These are phyloP conservation scores for Aspergillus unguis DNA, from an alignment of 2,329 filamentous ascomycete species.

Conservation along the genomic window DNA sequence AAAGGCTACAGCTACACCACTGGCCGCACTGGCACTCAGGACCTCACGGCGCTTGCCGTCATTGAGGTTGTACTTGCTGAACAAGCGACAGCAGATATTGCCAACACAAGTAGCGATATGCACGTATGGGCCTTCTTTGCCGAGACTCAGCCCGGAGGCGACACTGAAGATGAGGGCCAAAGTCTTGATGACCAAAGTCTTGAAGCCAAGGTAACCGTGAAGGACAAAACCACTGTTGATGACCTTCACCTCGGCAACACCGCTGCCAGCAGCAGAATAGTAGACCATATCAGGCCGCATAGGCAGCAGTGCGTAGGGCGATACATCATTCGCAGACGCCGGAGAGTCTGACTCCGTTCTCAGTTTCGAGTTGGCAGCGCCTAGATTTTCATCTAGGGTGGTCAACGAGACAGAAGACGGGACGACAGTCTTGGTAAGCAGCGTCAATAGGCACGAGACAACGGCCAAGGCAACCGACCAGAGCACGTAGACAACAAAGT, in stretches of 20 bases:
- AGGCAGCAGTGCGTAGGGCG: conserved; percentile 30
- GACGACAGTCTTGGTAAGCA: conserved; percentile 90
- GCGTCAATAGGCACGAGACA: conserved; percentile 72
- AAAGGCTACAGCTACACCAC: conserved; percentile 90
- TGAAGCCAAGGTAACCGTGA: conserved; percentile 88
- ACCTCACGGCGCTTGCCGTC: conserved; percentile 93
- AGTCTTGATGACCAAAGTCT: conserved; percentile 82
- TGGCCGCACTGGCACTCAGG: conserved; percentile 86
- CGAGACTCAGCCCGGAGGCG: conserved; percentile 85
- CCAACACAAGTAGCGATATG: conserved; percentile 94
- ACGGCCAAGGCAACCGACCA: conserved; percentile 68
- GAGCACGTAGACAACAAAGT: conserved; percentile 72
- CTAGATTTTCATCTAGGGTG: conserved; percentile 90
- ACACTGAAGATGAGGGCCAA: conserved; percentile 81
- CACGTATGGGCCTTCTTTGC: conserved; percentile 95
- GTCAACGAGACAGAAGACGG: conserved; percentile 82
- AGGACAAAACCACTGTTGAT: conserved; percentile 97
- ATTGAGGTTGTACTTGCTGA: conserved; percentile 88
- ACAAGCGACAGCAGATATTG: conserved; percentile 92
- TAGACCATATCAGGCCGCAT: conserved; percentile 73
- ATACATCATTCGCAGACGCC: conserved; percentile 40
- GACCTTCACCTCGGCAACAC: conserved; percentile 94
- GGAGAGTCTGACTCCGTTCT: conserved; percentile 44
- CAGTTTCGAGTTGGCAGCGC: conserved; percentile 55
- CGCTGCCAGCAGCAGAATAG: conserved; percentile 92